Evolutionary conservation across 805 yeast species (phyloP).

Genomic region (Saccharomycopsis vini): DNA sequence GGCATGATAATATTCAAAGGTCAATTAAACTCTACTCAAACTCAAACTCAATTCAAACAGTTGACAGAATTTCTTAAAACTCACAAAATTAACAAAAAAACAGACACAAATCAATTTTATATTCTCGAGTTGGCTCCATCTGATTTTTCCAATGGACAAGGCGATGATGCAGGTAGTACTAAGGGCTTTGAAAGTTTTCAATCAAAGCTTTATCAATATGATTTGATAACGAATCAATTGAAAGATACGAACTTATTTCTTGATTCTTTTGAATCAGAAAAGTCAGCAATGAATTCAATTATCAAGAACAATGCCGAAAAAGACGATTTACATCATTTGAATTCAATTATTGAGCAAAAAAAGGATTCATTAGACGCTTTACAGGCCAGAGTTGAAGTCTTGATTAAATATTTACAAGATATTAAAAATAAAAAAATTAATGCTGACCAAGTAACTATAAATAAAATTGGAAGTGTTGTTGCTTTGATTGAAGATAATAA

Average conservation of each 20-base stretch:
- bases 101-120: background rate
- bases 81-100: background rate
- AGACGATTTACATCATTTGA: conserved; percentile 1
- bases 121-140: background rate
- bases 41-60: background rate
- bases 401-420: conserved; percentile 1
- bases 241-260: background rate
- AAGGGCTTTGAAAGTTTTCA: background rate
- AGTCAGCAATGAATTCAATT: conserved; percentile 6
- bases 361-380: background rate
- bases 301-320: background rate
- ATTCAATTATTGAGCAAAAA: background rate
- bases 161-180: background rate
- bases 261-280: conserved; percentile 7
- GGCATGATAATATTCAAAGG: conserved; percentile 1
- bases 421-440: background rate
- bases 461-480: conserved; percentile 1
- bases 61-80: background rate
- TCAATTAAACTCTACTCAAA: background rate
- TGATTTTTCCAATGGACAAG: background rate
- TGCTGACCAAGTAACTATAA: background rate
- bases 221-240: background rate
- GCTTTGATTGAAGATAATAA: background rate
- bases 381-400: background rate
- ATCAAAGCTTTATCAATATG: background rate